Evolutionary conservation across 2,329 filamentous ascomycete genomes (phyloP), one percentile per base, ranked within the genome.

Genomic region (Exophiala calicioides): DNA sequence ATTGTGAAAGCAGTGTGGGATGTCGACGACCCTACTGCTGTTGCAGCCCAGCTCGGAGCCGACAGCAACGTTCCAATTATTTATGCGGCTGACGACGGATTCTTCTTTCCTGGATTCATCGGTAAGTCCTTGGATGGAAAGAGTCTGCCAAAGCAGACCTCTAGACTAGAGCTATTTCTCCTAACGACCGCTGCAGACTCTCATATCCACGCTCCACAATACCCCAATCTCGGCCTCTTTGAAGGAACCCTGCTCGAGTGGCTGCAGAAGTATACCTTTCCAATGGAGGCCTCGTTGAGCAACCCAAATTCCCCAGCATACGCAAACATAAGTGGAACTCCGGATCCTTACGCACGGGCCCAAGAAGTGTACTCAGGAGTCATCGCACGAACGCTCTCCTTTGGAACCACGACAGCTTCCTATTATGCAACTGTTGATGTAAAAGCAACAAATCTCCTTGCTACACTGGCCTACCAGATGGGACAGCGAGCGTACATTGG

Each of bases 371-470:
- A 97, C 69, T 76, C 78, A 13, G 83, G 85, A 47, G 86, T 87
- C 55, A 81, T 98, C 55, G 75, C 81, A 21, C 82, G 87, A 34
- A 95, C 90, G 0, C 79, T 98, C 7, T 79, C 87, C 18, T 83
- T 96, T 64, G 93, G 93, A 55, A 98, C 93, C 7, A 98, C 93
- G 0, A 91, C 87, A 8, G 90, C 89, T 3, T 81, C 88, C 10
- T 97, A 97, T 75, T 97, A 86, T 66, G 91, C 90, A 48, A 97
- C 93, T 18, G 82, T 89, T 53, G 84, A 95, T 64, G 87, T 95
- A 1, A 75, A 80, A 1, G 82, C 90, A 1, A 97, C 93, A 12
- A 96, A 95, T 63, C 78, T 95, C 6, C 82, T 98, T 5, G 86
- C 90, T 0, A 81, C 88, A 55, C 79, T 95, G 12, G 96, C 90